Percentiles rank a stretch among this genome's conserved stretches.
phyloP scores from a whole-genome alignment of 345 rosid genomes.

The Euphorbia tirucalli region DNA sequence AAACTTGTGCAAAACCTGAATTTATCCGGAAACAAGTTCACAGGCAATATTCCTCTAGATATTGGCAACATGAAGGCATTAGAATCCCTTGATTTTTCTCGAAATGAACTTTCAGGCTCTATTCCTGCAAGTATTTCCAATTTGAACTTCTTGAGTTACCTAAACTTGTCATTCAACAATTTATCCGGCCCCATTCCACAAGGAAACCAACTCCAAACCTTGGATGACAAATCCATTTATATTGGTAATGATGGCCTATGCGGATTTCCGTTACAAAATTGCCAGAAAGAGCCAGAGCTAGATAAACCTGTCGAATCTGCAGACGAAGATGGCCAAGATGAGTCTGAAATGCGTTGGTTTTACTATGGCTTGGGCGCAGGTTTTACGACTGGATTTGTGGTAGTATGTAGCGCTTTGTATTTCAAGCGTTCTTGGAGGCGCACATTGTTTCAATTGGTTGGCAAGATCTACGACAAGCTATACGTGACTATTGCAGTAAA shows the following conservation, averaged over 20 bases:
- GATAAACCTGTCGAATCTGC: background rate
- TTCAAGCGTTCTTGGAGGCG: conserved; percentile 18
- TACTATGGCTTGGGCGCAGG: conserved; percentile 6
- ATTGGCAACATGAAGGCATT: background rate
- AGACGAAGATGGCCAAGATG: background rate
- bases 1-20: conserved; percentile 1
- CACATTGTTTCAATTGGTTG: background rate
- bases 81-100: background rate
- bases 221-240: conserved; percentile 18
- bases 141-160: conserved; percentile 28
- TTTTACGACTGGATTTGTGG: conserved; percentile 8
- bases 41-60: background rate
- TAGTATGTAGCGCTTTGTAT: conserved; percentile 4
- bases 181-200: conserved; percentile 44
- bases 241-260: conserved; percentile 30
- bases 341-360: conserved; percentile 10
- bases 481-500: background rate
- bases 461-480: background rate
- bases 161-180: conserved; percentile 52
- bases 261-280: conserved; percentile 21
- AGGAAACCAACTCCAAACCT: conserved; percentile 27
- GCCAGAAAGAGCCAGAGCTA: conserved; percentile 1
- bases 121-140: conserved; percentile 26
- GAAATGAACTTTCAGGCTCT: conserved; percentile 4
- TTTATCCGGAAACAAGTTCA: conserved; percentile 10